Evolutionary conservation across 2,329 filamentous ascomycete species (phyloP).

Genomic region (Colletotrichum tropicicola): DNA sequence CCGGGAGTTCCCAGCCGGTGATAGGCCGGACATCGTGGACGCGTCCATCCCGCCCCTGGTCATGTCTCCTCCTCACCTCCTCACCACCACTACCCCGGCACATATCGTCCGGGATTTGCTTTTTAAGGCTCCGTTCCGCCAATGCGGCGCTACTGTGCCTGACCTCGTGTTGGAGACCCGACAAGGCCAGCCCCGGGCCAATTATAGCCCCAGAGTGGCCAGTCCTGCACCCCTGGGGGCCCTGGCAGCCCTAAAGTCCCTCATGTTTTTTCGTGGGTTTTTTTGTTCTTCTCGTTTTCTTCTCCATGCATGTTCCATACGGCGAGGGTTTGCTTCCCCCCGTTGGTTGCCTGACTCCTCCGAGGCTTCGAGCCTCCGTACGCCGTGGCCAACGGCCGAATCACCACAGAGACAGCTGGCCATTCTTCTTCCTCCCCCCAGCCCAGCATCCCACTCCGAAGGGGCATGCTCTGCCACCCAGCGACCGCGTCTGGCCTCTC

Average conservation of each 20-base stretch:
- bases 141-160: slow-evolving; percentile 28
- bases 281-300: background rate
- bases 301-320: background rate
- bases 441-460: slow-evolving; percentile 1
- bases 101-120: slow-evolving; percentile 8
- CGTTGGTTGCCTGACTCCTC: background rate
- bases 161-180: slow-evolving; percentile 26
- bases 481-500: background rate
- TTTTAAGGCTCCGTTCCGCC: slow-evolving; percentile 10
- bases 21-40: slow-evolving; percentile 12
- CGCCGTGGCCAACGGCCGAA: background rate
- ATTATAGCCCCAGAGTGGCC: slow-evolving; percentile 14
- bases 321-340: background rate
- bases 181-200: slow-evolving; percentile 4
- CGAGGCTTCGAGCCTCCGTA: background rate
- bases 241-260: slow-evolving; percentile 12
- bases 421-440: slow-evolving; percentile 1
- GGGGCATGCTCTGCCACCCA: background rate
- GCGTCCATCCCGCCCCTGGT: background rate
- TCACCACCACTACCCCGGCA: background rate
- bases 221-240: background rate
- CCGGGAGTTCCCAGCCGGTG: background rate
- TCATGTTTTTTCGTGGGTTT: background rate
- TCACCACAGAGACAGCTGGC: slow-evolving; percentile 19
- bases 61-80: background rate